Evolutionary conservation across 768 basidiomycete species (phyloP), one percentile per base, ranked within the genome.

Genomic region (Termitomyces sp.): DNA sequence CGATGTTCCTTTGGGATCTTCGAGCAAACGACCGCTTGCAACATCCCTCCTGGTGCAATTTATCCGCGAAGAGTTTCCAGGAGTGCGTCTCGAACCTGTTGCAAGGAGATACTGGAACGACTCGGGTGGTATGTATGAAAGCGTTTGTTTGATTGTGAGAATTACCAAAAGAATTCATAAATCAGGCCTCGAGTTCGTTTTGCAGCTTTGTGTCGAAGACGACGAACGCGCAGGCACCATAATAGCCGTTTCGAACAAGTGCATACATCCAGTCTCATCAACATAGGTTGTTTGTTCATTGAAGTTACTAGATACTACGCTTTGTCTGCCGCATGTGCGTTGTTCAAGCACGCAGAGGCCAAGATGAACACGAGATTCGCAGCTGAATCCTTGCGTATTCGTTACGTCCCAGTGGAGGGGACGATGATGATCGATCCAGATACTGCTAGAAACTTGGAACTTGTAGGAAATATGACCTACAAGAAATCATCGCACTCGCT

Each of bases 401-500:
- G 83, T 22, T 94, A 89, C 65, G 75, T 83, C 1, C 83, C 90
- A 2, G 85, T 90, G 0, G 91, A 95, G 68, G 95, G 95, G 0
- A 95, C 92, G 0, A 91, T 98, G 89, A 81, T 97, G 81, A 89
- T 99, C 61, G 97, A 98, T 66, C 80, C 86, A 0, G 94, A 94
- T 60, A 94, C 90, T 0, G 91, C 86, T 3, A 82, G 82, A 42
- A 94, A 96, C 68, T 80, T 99, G 6, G 97, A 99, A 67, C 77
- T 99, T 2, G 88, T 96, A 16, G 82, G 77, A 9, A 98, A 95
- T 67, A 79, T 85, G 65, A 68, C 83, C 5, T 74, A 73, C 47
- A 85, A 82, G 63, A 91, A 84, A 68, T 87, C 85, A 0, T 66
- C 75, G 1, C 85, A 92, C 69, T 92, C 91, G 0, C 74, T 97